Evolutionary conservation across 2,329 filamentous ascomycete species (phyloP).

Genomic region (Didymella arachidicola): DNA sequence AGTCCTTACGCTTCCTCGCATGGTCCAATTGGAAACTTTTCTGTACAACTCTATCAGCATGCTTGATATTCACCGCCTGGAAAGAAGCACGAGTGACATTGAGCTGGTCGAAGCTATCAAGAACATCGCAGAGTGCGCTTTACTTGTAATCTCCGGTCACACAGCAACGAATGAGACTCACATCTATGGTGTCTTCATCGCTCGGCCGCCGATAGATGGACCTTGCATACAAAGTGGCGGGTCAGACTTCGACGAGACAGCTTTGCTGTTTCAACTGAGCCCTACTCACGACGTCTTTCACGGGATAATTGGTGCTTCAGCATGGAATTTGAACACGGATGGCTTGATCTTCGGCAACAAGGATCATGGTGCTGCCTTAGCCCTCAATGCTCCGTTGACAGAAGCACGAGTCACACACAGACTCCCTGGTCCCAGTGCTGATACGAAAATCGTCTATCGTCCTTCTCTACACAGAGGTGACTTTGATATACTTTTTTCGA

Average conservation of each 20-base stretch:
- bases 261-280: slow-evolving; percentile 6
- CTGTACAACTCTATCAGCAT: slow-evolving; percentile 9
- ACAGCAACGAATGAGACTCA: neutral
- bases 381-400: neutral
- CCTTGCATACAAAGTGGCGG: slow-evolving; percentile 1
- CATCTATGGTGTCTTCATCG: neutral
- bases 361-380: neutral
- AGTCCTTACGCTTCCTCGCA: slow-evolving; percentile 6
- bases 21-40: slow-evolving; percentile 6
- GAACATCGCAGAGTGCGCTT: neutral
- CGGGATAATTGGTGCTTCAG: neutral
- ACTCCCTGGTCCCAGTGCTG: neutral
- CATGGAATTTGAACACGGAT: neutral
- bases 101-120: neutral
- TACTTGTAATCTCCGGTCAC: neutral
- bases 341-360: neutral
- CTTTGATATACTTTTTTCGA: neutral
- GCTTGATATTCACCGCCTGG: slow-evolving; percentile 1
- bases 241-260: neutral
- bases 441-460: neutral
- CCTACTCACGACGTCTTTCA: slow-evolving; percentile 4
- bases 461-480: neutral
- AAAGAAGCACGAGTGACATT: neutral
- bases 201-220: neutral
- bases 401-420: slow-evolving; percentile 1